Conservation (phyloP, 192 early-diverging fungal species). For the Blastocladiella britannica region DNA sequence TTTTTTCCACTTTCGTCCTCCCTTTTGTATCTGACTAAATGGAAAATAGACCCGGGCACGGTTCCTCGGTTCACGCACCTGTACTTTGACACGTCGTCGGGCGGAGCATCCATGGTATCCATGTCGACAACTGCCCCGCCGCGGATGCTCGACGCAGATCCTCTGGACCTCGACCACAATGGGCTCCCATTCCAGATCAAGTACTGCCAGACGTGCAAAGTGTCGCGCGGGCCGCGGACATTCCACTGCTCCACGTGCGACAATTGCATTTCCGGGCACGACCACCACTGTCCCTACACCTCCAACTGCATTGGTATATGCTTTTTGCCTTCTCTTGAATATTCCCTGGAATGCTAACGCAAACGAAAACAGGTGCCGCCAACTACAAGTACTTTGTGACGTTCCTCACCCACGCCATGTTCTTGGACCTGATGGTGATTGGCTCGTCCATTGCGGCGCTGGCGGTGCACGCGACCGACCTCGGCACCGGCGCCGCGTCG, state of each 20-base stretch:
- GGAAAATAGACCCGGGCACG: not conserved
- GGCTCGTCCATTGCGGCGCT: slow-evolving; percentile 40
- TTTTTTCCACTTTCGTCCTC: no score
- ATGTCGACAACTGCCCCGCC: no score
- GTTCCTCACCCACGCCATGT: slow-evolving; percentile 38
- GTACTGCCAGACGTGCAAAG: slow-evolving; percentile 75
- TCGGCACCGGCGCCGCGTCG: slow-evolving; percentile 5
- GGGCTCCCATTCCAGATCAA: slow-evolving; percentile 44
- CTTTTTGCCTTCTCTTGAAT: slow-evolving; percentile 4
- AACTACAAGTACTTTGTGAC: slow-evolving; percentile 68
- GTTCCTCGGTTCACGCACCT: not conserved
- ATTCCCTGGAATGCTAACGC: not conserved
- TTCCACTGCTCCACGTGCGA: slow-evolving; percentile 76
- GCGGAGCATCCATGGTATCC: no score
- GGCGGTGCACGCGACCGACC: slow-evolving; percentile 13
- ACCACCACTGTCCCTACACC: slow-evolving; percentile 88
- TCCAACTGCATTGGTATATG: slow-evolving; percentile 75
- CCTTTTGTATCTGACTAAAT: no score
- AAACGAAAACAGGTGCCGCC: no score
- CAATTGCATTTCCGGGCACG: slow-evolving; percentile 61
- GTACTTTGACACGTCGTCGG: not conserved
- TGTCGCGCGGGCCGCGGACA: slow-evolving; percentile 69
- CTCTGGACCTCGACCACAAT: slow-evolving; percentile 8
- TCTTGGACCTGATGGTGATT: slow-evolving; percentile 39
- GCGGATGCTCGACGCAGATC: not conserved